A percentile compares a stretch with the other conserved stretches of the same genome.
phyloP scores from a whole-genome alignment of 2,329 filamentous ascomycete species.

The Cadophora sp. region DNA sequence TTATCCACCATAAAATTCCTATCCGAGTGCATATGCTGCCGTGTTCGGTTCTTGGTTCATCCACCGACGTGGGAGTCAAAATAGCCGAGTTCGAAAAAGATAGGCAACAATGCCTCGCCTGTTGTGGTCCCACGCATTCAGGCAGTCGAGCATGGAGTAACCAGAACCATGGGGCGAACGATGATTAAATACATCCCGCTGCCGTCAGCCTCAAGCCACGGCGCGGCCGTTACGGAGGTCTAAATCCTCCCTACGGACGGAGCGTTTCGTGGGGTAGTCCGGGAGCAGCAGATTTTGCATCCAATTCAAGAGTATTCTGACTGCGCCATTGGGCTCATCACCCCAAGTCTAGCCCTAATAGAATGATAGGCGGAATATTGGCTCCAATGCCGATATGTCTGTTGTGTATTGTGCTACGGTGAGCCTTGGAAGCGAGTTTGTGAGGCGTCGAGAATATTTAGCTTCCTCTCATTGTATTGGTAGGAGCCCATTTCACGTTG shows the following conservation, averaged over 20 bases:
- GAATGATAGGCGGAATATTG: not conserved
- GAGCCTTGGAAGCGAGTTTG: not conserved
- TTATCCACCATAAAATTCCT: too few species aligned
- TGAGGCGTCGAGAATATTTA: not conserved
- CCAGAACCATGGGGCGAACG: not conserved
- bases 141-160: not conserved
- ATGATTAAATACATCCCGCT: not conserved
- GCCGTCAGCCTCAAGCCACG: not conserved
- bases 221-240: not conserved
- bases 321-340: not conserved
- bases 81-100: not conserved
- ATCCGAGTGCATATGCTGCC: too few species aligned
- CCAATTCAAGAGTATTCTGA: not conserved
- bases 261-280: not conserved
- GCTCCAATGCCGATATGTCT: constrained; percentile 3
- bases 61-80: not conserved
- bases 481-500: not conserved
- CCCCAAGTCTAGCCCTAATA: not conserved
- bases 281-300: not conserved
- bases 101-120: too few species aligned
- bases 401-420: not conserved
- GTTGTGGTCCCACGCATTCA: too few species aligned
- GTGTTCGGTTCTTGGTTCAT: too few species aligned
- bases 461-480: not conserved
- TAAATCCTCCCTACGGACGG: not conserved